Evolutionary conservation across 805 yeast genomes (phyloP).

Genomic region (Barnettozyma pratensis): DNA sequence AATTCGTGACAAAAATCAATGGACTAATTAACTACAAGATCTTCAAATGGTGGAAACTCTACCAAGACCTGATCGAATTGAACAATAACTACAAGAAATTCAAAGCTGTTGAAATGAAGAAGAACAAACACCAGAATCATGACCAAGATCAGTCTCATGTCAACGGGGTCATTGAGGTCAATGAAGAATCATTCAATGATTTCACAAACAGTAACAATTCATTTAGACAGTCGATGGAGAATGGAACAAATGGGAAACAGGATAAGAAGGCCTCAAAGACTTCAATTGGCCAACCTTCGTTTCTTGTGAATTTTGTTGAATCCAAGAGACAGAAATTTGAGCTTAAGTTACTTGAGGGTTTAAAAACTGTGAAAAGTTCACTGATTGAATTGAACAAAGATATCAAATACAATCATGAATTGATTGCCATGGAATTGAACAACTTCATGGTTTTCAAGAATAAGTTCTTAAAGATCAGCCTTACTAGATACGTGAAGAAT

Average conservation of each 20-base stretch:
- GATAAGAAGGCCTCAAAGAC: not conserved
- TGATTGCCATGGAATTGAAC: conserved; percentile 57
- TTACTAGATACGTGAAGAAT: conserved; percentile 30
- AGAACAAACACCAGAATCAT: conserved; percentile 3
- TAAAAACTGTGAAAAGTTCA: conserved; percentile 36
- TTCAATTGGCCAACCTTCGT: conserved; percentile 22
- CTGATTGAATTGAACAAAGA: conserved; percentile 40
- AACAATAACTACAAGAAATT: conserved; percentile 29
- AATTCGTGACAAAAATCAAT: conserved; percentile 28
- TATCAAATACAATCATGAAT: conserved; percentile 53
- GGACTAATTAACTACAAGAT: conserved; percentile 31
- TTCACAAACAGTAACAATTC: conserved; percentile 18
- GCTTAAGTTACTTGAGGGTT: conserved; percentile 34
- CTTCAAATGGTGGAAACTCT: conserved; percentile 40
- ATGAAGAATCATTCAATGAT: conserved; percentile 21
- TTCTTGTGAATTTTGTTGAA: conserved; percentile 39
- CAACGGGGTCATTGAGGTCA: conserved; percentile 22
- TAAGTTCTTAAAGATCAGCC: conserved; percentile 32
- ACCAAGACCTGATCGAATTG: conserved; percentile 35
- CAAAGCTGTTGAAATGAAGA: conserved; percentile 18
- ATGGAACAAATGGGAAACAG: conserved; percentile 8
- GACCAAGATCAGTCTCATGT: conserved; percentile 6
- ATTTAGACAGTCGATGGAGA: conserved; percentile 9
- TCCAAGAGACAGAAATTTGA: conserved; percentile 46
- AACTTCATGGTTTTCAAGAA: conserved; percentile 50